Conservation (phyloP, 805 yeast species). For the Candida pini region DNA sequence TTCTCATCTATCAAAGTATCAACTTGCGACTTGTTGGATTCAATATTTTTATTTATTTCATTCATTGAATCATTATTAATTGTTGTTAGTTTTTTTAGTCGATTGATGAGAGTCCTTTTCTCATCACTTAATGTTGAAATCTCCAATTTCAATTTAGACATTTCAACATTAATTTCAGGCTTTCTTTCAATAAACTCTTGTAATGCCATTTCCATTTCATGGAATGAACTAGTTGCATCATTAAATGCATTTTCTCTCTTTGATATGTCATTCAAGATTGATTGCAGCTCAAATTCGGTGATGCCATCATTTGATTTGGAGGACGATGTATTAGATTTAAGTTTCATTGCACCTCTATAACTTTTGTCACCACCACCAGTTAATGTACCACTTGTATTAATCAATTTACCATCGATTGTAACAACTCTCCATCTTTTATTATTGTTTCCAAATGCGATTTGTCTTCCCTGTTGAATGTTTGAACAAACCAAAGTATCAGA, state of each 20-base stretch:
- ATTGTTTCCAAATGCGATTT: conserved; percentile 75
- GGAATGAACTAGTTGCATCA: conserved; percentile 41
- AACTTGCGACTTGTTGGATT: conserved; percentile 10
- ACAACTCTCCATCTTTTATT: conserved; percentile 77
- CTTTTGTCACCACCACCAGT: conserved; percentile 87
- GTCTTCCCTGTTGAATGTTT: conserved; percentile 72
- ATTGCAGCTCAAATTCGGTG: conserved; percentile 51
- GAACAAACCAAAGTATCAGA: conserved; percentile 84
- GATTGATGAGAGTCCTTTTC: conserved; percentile 38
- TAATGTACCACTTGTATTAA: conserved; percentile 92
- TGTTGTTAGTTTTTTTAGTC: conserved; percentile 33
- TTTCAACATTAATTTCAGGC: conserved; percentile 62
- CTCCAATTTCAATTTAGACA: conserved; percentile 58
- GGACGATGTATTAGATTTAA: conserved; percentile 32
- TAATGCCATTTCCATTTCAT: conserved; percentile 56
- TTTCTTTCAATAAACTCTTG: conserved; percentile 53
- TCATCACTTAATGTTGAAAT: conserved; percentile 56
- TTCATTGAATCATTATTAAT: conserved; percentile 13
- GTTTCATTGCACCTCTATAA: conserved; percentile 73
- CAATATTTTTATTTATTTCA: conserved; percentile 26
- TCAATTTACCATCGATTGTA: conserved; percentile 84
- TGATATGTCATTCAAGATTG: conserved; percentile 46
- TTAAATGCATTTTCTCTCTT: conserved; percentile 51
- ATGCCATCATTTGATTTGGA: conserved; percentile 28
- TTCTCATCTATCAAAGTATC: conserved; percentile 20